A percentile compares a stretch with the other conserved stretches of the same genome.
phyloP scores from a whole-genome alignment of 768 basidiomycete genomes.

The Phanerodontia chrysosporium region DNA sequence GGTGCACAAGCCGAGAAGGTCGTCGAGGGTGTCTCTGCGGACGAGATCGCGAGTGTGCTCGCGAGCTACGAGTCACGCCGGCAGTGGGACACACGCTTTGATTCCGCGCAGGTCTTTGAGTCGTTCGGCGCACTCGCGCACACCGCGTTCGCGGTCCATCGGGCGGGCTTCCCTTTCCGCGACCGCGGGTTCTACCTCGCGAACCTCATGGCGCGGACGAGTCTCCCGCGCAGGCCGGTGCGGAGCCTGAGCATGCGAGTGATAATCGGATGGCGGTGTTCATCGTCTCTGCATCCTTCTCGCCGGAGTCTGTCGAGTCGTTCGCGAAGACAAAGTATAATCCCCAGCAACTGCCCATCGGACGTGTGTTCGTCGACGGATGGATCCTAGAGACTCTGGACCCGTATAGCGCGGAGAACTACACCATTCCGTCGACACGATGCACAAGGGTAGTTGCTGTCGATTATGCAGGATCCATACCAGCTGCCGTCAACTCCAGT shows the following conservation, averaged over 20 bases:
- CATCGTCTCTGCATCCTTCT: constrained; percentile 80
- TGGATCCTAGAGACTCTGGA: constrained; percentile 97
- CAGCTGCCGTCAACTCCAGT: constrained; percentile 79
- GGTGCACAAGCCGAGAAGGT: constrained; percentile 88
- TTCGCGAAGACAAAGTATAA: constrained; percentile 74
- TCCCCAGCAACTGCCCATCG: constrained; percentile 65
- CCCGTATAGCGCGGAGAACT: constrained; percentile 91
- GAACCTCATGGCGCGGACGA: constrained; percentile 59
- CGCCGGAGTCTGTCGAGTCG: constrained; percentile 51
- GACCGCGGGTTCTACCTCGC: constrained; percentile 85
- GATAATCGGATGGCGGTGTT: constrained; percentile 64
- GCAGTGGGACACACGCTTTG: constrained; percentile 86
- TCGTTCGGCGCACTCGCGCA: constrained; percentile 71
- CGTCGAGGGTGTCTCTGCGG: constrained; percentile 89
- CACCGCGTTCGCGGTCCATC: constrained; percentile 69
- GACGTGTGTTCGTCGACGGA: constrained; percentile 82
- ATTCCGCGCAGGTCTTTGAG: constrained; percentile 64
- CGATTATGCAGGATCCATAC: constrained; percentile 84
- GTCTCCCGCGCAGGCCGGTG: constrained; percentile 40
- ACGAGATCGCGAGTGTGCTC: constrained; percentile 78
- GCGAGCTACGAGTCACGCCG: constrained; percentile 66
- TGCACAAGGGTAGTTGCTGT: constrained; percentile 82
- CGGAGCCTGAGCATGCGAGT: constrained; percentile 31
- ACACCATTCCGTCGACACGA: constrained; percentile 87
- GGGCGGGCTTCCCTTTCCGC: constrained; percentile 85